Evolutionary conservation across 2,329 filamentous ascomycete species (phyloP).

Genomic region (Cordyceps javanica): DNA sequence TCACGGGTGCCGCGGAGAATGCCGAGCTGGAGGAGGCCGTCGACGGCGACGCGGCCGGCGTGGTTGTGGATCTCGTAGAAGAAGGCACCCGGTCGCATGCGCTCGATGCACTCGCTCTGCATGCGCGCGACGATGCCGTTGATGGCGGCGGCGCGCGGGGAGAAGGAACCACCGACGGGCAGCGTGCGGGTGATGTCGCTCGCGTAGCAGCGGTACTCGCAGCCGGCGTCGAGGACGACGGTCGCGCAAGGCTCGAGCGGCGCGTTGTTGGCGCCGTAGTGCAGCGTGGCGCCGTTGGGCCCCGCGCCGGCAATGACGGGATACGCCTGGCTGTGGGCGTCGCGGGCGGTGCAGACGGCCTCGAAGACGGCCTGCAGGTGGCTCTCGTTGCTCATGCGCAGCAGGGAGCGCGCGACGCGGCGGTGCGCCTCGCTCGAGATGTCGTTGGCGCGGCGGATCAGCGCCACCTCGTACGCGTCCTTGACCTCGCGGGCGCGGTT

Average conservation of each 20-base stretch:
- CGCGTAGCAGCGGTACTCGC: constrained; percentile 79
- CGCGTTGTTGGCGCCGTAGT: constrained; percentile 79
- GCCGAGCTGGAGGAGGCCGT: constrained; percentile 64
- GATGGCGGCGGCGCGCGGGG: constrained; percentile 61
- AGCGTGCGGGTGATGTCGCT: constrained; percentile 87
- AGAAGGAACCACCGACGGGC: constrained; percentile 65
- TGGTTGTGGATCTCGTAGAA: constrained; percentile 68
- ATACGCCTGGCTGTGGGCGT: constrained; percentile 76
- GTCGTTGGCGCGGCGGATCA: constrained; percentile 74
- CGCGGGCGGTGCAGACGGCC: constrained; percentile 62
- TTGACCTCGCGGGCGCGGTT: constrained; percentile 78
- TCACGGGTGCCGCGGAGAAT: constrained; percentile 60
- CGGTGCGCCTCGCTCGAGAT: constrained; percentile 75
- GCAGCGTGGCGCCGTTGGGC: constrained; percentile 74
- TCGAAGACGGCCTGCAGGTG: constrained; percentile 77
- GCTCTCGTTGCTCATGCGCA: constrained; percentile 65
- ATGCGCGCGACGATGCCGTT: constrained; percentile 75
- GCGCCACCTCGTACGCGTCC: constrained; percentile 74
- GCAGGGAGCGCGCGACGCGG: constrained; percentile 60
- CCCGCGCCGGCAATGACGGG: constrained; percentile 83
- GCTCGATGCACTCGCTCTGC: constrained; percentile 68
- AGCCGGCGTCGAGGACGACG: constrained; percentile 80
- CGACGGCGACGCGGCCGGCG: constrained; percentile 66
- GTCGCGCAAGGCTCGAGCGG: constrained; percentile 63
- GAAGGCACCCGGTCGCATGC: constrained; percentile 60